phyloP scores from a whole-genome alignment of 805 yeast species.

The Grigorovia yakushimaensis region DNA sequence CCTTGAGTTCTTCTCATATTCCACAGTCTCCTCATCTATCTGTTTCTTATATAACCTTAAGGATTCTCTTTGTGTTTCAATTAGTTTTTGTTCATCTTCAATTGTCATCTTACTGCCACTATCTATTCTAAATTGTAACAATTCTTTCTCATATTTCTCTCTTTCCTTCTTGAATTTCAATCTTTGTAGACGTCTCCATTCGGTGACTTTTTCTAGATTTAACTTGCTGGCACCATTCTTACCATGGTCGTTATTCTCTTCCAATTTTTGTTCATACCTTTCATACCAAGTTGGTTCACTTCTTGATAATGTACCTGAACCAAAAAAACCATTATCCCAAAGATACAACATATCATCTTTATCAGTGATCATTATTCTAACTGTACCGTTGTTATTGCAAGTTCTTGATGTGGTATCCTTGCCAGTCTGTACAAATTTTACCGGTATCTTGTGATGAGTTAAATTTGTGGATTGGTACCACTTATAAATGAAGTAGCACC shows the following conservation, averaged over 20 bases:
- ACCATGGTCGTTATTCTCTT: no score
- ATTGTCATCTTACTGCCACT: slow-evolving; percentile 19
- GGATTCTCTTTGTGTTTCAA: slow-evolving; percentile 26
- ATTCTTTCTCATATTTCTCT: slow-evolving; percentile 43
- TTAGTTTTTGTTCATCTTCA: slow-evolving; percentile 21
- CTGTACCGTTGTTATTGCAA: slow-evolving; percentile 25
- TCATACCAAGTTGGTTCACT: slow-evolving; percentile 86
- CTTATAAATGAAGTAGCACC: slow-evolving; percentile 38
- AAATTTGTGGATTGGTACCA: slow-evolving; percentile 19
- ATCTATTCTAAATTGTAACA: slow-evolving; percentile 33
- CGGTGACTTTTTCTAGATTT: slow-evolving; percentile 65
- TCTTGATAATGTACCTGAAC: slow-evolving; percentile 81
- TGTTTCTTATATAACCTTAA: slow-evolving; percentile 26
- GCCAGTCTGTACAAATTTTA: slow-evolving; percentile 6
- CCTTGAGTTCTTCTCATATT: not conserved
- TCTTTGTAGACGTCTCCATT: slow-evolving; percentile 60
- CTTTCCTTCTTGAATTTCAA: slow-evolving; percentile 62
- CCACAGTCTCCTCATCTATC: slow-evolving; percentile 9
- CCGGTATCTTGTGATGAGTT: not conserved
- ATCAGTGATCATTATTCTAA: slow-evolving; percentile 29
- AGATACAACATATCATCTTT: slow-evolving; percentile 41
- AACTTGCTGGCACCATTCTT: slow-evolving; percentile 16
- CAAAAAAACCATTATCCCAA: slow-evolving; percentile 87
- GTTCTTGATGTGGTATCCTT: no score
- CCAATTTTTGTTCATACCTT: slow-evolving; percentile 50